A percentile compares a stretch with the other conserved stretches of the same genome.
phyloP scores from a whole-genome alignment of 768 basidiomycete genomes.

The Cyclocybe aegerita region DNA sequence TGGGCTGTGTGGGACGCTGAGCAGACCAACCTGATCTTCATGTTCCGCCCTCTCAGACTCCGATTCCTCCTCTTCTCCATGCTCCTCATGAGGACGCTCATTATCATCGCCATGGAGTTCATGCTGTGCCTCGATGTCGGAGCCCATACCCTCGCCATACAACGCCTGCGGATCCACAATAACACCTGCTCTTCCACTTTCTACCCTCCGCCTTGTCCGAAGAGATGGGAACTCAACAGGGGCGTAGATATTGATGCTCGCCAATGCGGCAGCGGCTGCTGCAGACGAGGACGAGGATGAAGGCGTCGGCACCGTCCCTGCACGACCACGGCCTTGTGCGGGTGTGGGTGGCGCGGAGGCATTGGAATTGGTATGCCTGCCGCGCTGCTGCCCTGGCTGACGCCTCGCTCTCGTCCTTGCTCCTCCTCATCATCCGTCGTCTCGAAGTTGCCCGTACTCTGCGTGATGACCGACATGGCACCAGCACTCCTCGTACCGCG shows the following conservation, averaged over 20 bases:
- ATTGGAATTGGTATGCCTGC: constrained; percentile 15
- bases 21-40: constrained; percentile 31
- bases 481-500: constrained; percentile 31
- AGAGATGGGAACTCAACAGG: constrained; percentile 32
- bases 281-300: constrained; percentile 11
- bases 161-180: constrained; percentile 17
- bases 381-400: constrained; percentile 27
- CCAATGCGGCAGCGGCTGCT: constrained; percentile 18
- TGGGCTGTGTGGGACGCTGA: constrained; percentile 41
- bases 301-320: constrained; percentile 30
- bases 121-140: constrained; percentile 10
- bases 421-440: constrained; percentile 48
- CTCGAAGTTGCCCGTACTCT: constrained; percentile 64
- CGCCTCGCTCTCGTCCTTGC: constrained; percentile 28
- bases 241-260: constrained; percentile 14
- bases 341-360: constrained; percentile 26
- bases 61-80: constrained; percentile 21
- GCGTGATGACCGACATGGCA: constrained; percentile 41
- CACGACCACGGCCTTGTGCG: constrained; percentile 21
- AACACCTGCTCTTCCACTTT: constrained; percentile 20
- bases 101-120: constrained; percentile 16
- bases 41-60: constrained; percentile 21
- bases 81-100: constrained; percentile 25
- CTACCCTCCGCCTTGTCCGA: constrained; percentile 21
- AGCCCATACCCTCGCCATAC: constrained; percentile 15